Evolutionary conservation across 2,329 filamentous ascomycete species (phyloP).

Genomic region (Phyllosticta citrichinensis): DNA sequence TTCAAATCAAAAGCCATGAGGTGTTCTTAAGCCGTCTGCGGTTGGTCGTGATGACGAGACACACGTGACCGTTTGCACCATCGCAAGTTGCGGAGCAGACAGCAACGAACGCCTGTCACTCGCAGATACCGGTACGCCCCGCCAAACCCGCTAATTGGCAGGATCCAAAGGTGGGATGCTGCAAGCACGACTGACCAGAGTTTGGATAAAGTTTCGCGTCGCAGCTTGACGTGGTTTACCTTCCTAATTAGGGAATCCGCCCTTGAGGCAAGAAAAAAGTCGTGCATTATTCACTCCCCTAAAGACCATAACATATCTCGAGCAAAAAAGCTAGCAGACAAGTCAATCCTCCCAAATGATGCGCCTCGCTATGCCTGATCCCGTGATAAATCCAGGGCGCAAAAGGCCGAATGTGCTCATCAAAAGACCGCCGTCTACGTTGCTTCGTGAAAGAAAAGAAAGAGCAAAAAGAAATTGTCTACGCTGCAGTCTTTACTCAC

Average conservation of each 20-base stretch:
- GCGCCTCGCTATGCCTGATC: background rate
- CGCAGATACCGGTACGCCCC: background rate
- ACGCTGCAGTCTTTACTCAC: background rate
- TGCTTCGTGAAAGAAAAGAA: background rate
- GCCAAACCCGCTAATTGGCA: background rate
- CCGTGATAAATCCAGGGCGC: background rate
- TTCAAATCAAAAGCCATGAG: background rate
- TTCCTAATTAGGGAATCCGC: no score
- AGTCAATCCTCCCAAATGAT: background rate
- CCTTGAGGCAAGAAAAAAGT: background rate
- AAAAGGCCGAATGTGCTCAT: background rate
- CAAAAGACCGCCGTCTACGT: background rate
- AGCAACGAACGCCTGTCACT: background rate
- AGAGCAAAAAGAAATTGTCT: background rate
- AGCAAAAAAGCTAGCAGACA: background rate
- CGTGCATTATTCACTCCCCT: background rate
- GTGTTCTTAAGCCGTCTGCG: background rate
- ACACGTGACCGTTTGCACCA: background rate
- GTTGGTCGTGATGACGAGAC: background rate
- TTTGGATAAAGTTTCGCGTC: background rate
- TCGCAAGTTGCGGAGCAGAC: background rate
- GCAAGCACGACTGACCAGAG: background rate
- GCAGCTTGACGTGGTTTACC: background rate
- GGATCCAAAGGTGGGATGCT: background rate
- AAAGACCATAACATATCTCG: background rate